Evolutionary conservation across 2,329 filamentous ascomycete genomes (phyloP).

Genomic region (Stagonosporopsis rhizophila): DNA sequence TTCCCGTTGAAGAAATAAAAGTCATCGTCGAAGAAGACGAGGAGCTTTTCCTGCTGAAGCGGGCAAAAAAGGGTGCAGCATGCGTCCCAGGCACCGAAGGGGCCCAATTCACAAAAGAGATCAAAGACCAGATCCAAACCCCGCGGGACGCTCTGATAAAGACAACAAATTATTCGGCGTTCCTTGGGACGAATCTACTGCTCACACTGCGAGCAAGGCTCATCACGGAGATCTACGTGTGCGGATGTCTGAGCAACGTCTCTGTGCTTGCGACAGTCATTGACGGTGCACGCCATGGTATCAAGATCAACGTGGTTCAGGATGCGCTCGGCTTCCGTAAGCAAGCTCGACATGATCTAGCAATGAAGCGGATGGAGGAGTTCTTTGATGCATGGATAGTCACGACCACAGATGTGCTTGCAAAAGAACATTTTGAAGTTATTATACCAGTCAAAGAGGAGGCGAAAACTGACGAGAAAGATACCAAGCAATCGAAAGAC

Average conservation of each 20-base stretch:
- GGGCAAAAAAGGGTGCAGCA: slow-evolving; percentile 49
- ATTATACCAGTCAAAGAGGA: slow-evolving; percentile 18
- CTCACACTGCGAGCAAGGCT: slow-evolving; percentile 82
- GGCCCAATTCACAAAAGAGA: slow-evolving; percentile 58
- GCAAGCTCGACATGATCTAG: slow-evolving; percentile 71
- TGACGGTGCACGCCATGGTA: slow-evolving; percentile 86
- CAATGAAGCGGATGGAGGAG: slow-evolving; percentile 74
- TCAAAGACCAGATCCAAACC: slow-evolving; percentile 58
- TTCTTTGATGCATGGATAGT: slow-evolving; percentile 76
- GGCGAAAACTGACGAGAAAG: background rate
- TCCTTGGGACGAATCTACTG: slow-evolving; percentile 76
- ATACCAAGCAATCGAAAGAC: slow-evolving; percentile 11
- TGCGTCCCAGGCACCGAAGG: slow-evolving; percentile 55
- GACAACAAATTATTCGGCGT: slow-evolving; percentile 89
- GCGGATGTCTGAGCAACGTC: slow-evolving; percentile 84
- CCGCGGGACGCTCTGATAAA: slow-evolving; percentile 62
- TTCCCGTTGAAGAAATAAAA: slow-evolving; percentile 37
- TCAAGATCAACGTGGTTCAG: slow-evolving; percentile 84
- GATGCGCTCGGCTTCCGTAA: slow-evolving; percentile 87
- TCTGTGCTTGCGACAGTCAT: slow-evolving; percentile 91
- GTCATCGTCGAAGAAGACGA: slow-evolving; percentile 51
- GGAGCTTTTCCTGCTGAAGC: slow-evolving; percentile 54
- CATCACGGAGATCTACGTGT: slow-evolving; percentile 88
- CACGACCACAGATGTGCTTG: slow-evolving; percentile 66
- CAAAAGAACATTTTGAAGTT: slow-evolving; percentile 30